Base-by-base conservation (phyloP, 177 flowering plant genomes). In the Tripterygium wilfordii region DNA sequence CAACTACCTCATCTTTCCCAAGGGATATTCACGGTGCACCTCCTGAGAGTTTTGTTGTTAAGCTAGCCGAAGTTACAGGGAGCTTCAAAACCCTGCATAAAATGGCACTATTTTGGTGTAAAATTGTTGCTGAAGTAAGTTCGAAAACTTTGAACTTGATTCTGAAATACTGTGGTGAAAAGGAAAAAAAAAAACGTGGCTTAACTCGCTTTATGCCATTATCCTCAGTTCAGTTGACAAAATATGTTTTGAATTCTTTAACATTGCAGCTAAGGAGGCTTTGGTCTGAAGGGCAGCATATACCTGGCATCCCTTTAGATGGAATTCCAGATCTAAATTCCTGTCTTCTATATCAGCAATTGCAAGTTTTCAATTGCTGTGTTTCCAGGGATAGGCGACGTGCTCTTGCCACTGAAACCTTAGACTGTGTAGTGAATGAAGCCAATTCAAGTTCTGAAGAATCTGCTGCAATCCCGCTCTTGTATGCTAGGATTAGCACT, bases 281-380 rank as follows among this genome's bases (percentile, higher is more conserved):
- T 47, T 92, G 98, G 96, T 68, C 44, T 54, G 85, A 82, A 66
- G 96, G 58, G 57, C 71, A 76, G 50, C 68, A 84, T 54, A 54
- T 92, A 46, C 94, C 94, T 46, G 77, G 73, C 32, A 71, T 85
- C 48, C 96, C 96, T 26, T 41, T 43, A 21, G 88, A 88, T 71
- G 85, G 70, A 52, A 57, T 60, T 64, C 98, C 98, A 35, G 95
- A 92, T 66, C 61, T 92, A 26, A 70, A 74, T 51, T 83, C 64
- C 38, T 88, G 98, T 62, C 94, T 88, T 49, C 45, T 92, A 42
- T 77, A 92, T 62, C 98, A 92, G 67, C 82, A 79, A 56, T 63
- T 92, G 57, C 95, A 92, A 64, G 94, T 85, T 54, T 80, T 92
- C 32, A 92, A 92, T 67, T 78, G 94, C 56, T 92, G 98, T 67